Evolutionary conservation across 306 rosid genomes (phyloP).

Genomic region (Cucurbita moschata): DNA sequence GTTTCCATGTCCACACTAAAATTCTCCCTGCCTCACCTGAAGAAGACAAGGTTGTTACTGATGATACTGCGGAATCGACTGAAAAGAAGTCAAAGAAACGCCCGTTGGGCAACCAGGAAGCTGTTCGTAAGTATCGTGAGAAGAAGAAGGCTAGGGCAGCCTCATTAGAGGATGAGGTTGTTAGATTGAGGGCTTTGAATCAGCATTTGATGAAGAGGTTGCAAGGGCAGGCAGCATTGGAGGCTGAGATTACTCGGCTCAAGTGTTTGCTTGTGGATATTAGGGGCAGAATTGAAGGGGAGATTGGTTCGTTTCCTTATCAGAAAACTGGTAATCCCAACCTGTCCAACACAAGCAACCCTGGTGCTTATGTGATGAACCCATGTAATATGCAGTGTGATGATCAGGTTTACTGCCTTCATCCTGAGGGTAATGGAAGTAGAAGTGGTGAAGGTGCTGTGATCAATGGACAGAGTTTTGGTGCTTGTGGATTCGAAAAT

Average conservation of each 20-base stretch:
- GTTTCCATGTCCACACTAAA: constrained; percentile 68
- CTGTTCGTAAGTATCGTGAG: constrained; percentile 90
- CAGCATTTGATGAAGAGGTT: constrained; percentile 77
- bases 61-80: constrained; percentile 47
- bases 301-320: constrained; percentile 81
- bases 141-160: constrained; percentile 87
- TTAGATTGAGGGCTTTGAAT: constrained; percentile 57
- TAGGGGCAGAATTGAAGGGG: constrained; percentile 95
- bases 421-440: constrained; percentile 32
- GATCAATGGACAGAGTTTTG: constrained; percentile 29
- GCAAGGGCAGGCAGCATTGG: constrained; percentile 73
- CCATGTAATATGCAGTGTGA: constrained; percentile 79
- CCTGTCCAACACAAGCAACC: constrained; percentile 3
- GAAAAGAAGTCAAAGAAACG: constrained; percentile 60
- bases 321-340: constrained; percentile 43
- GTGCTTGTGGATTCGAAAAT: constrained; percentile 74
- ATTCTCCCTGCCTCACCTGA: constrained; percentile 39
- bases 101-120: constrained; percentile 67
- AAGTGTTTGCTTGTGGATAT: constrained; percentile 92
- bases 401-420: constrained; percentile 63
- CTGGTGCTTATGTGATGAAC: constrained; percentile 48
- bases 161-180: constrained; percentile 76
- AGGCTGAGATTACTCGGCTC: constrained; percentile 75
- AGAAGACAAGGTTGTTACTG: constrained; percentile 54
- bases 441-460: constrained; percentile 24